Evolutionary conservation across 2,329 filamentous ascomycete genomes (phyloP), one percentile per base, ranked within the genome.

Genomic region (Dactylellina sp.): DNA sequence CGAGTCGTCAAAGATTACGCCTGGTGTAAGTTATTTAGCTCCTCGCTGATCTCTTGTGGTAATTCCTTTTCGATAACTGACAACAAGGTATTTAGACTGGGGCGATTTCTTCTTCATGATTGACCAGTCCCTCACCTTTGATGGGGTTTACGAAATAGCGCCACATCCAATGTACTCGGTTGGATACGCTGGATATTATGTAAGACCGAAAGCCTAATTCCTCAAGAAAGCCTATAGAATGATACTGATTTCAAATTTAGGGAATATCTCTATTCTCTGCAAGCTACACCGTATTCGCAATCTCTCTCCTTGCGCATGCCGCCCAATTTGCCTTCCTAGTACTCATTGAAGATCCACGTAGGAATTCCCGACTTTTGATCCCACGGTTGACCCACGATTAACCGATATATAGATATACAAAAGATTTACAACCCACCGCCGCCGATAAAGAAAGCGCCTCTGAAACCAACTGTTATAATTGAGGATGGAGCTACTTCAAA

Each of bases 161-260:
- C 95, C 95, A 32, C 95, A 98, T 81, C 94, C 94, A 76, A 98
- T 98, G 94, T 98, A 98, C 83, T 97, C 93, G 63, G 94, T 98
- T 79, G 95, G 95, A 40, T 99, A 99, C 82, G 93, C 92, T 59
- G 95, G 95, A 50, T 99, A 96, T 84, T 99, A 99, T 81, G 78
- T 79, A 66, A 68, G 78, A 50, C 37, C 39, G 28, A 2, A n/a
- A 20, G 44, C 28, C 40, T 25, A 9, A 32, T 32, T 32, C 9
- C 5, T 5, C 9, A 32, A 32, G 18, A 3, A 12, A 46, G 1
- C 2, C 2, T 62, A 18, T 22, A 12, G 9, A 37, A 50, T 9
- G 39, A 59, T 37, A 16, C 32, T 56, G 44, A 55, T n/a, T 5
- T 18, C 7, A 2, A 14, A 20, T 28, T 4, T 18, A 75, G 71